Percentiles rank a stretch among this genome's conserved stretches.
Evolutionary conservation across 805 yeast species (phyloP).

Genomic region (Teunomyces pallodes): DNA sequence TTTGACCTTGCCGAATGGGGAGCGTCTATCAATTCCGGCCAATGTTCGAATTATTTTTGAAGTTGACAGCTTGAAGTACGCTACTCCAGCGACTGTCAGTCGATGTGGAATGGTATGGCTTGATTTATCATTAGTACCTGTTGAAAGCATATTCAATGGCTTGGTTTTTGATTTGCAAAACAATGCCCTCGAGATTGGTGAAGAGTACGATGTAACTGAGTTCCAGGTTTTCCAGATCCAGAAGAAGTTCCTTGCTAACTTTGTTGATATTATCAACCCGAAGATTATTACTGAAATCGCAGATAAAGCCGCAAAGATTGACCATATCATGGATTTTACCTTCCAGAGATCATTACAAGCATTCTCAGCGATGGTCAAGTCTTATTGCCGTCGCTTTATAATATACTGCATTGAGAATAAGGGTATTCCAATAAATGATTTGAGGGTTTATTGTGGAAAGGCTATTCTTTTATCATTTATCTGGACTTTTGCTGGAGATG

Average conservation of each 20-base stretch:
- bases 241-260: conserved; percentile 10
- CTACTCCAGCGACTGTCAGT: conserved; percentile 90
- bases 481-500: conserved; percentile 71
- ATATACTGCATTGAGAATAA: conserved; percentile 7
- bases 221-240: conserved; percentile 10
- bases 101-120: conserved; percentile 89
- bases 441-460: conserved; percentile 28
- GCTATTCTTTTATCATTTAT: conserved; percentile 38
- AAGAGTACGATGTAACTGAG: conserved; percentile 6
- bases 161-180: conserved; percentile 16
- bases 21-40: conserved; percentile 64
- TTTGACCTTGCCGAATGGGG: conserved; percentile 87
- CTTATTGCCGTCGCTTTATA: conserved; percentile 28
- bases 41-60: conserved; percentile 74
- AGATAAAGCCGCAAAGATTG: conserved; percentile 20
- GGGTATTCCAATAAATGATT: conserved; percentile 19
- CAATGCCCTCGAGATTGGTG: conserved; percentile 7
- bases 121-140: conserved; percentile 31
- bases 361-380: conserved; percentile 37
- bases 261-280: conserved; percentile 13
- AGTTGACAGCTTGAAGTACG: conserved; percentile 58
- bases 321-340: conserved; percentile 55
- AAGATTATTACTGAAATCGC: conserved; percentile 2
- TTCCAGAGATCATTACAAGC: conserved; percentile 35
- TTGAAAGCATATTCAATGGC: conserved; percentile 14